A percentile compares a stretch with the other conserved stretches of the same genome.
Conservation (phyloP, 2,329 filamentous ascomycete genomes). For the Cercospora zeina region DNA sequence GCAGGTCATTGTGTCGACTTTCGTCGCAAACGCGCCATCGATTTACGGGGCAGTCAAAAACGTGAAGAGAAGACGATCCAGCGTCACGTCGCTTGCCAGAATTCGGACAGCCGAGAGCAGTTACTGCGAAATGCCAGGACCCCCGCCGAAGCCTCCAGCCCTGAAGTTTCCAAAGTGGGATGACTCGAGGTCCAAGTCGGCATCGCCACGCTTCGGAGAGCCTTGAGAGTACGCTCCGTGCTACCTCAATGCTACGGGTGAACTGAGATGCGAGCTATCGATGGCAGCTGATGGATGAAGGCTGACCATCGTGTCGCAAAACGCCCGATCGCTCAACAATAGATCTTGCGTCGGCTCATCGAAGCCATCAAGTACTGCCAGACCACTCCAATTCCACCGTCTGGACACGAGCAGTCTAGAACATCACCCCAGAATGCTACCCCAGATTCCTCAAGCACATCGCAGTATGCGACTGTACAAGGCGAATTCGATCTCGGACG, state of each 20-base stretch:
- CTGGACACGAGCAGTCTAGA: neutral
- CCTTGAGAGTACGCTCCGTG: neutral
- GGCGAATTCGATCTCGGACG: neutral
- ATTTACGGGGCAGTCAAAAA: constrained; percentile 26
- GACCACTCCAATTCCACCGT: too few relatives aligned
- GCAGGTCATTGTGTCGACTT: constrained; percentile 22
- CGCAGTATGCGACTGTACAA: neutral
- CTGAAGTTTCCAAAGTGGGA: neutral
- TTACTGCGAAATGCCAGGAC: neutral
- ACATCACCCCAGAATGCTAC: neutral
- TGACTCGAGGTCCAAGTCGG: neutral
- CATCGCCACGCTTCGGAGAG: neutral
- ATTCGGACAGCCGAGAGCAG: neutral
- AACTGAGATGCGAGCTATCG: too few relatives aligned
- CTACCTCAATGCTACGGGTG: too few relatives aligned
- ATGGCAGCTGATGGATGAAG: too few relatives aligned
- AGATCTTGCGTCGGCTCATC: too few relatives aligned
- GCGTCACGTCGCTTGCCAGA: constrained; percentile 10
- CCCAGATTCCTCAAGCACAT: neutral
- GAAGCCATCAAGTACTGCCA: too few relatives aligned
- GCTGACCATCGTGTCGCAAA: too few relatives aligned
- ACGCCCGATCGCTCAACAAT: too few relatives aligned
- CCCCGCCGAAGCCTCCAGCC: neutral
- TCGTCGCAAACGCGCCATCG: constrained; percentile 26
- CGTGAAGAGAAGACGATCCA: constrained; percentile 19